Base-by-base conservation (phyloP, 1,284 basidiomycete genomes). In the Rhodotorula sp. region DNA sequence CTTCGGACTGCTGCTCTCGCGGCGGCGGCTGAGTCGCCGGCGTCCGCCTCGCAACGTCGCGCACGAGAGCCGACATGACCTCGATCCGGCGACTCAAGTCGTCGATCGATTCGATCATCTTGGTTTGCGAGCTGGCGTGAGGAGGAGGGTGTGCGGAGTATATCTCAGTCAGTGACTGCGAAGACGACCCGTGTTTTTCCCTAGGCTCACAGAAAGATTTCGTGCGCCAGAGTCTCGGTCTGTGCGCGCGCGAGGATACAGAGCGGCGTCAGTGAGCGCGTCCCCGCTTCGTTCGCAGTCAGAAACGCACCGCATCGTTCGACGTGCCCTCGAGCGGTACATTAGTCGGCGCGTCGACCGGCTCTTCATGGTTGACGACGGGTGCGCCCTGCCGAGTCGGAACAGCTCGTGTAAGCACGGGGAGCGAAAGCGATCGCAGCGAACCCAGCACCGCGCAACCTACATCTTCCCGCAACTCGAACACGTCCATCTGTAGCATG, bases 51-150 rank as follows among this genome's bases (percentile, higher is more conserved):
- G 65, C 68, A 2, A 67, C 19, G 54, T 57, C 26, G 18, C 54
- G 59, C n/a, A 74, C 26, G 19, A 64, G 59, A n/a, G 59, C 52
- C 8, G 66, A 47, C 28, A 77, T 49, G 12, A 58, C 62, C 61
- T 79, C 78, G 21, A 79, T 64, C 56, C 69, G 67, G 31, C 71
- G 64, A 14, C 77, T 64, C n/a, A 79, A 67, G 18, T 74, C 75
- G 61, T 77, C 78, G 67, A 79, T 77, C n/a, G 76, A 75, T 52
- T 78, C 75, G 47, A 78, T 71, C 73, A 79, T 78, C 19, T 71
- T 66, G 23, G 72, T 68, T 66, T 79, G 78, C 14, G 76, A 74
- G 21, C 62, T 63, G 54, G 38, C 56, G 23, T 16, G 10, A 5
- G 12, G 18, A 31, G 6, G 49, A 34, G 52, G n/a, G 52, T 21